Base-by-base conservation (phyloP, 1,284 basidiomycete genomes). In the Trichosporon sp. region DNA sequence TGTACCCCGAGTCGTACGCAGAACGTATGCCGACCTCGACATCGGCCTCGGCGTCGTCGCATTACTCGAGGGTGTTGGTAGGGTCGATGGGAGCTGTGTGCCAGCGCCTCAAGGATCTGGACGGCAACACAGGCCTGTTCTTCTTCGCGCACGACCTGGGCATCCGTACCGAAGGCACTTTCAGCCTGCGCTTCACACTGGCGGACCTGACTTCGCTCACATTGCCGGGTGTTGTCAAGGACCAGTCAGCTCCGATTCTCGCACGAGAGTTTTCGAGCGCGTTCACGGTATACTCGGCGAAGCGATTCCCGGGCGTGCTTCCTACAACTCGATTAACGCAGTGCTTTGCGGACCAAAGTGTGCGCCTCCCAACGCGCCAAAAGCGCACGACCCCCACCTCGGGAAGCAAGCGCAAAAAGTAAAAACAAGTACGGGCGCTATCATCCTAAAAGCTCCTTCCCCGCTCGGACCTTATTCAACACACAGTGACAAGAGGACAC, bases 301-400 rank as follows among this genome's bases (percentile, higher is more conserved):
- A 95, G 81, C 86, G 90, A 34, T 95, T 95, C 81, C 92, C 93
- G 36, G 92, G 92, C 52, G 92, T 95, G 33, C 89, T 91, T 88
- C 91, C 92, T 74, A 92, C 91, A 13, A 94, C 92, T 36, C 88
- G 90, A 14, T 84, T 95, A 33, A 94, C 92, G 25, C 90, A 92
- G 66, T 88, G 89, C n/a, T 89, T 95, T 74, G 91, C 91, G 19
- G 89, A 88, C 72, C 92, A 95, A 82, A 91, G 91, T 33, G 89
- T 94, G 79, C 92, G 94, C 77, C 84, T 95, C 60, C 91, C 93
- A 29, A 83, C 76, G 8, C 62, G 78, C 3, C 74, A 77, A 44
- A 70, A 67, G 52, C 65, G 68, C 10, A 64, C 67, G 6, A 61
- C 23, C 4, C 25, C 31, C 2, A 29, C 54, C 5, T 37, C 60